phyloP scores from a whole-genome alignment of 2,329 filamentous ascomycete genomes.

The Fusarium mexicanum region DNA sequence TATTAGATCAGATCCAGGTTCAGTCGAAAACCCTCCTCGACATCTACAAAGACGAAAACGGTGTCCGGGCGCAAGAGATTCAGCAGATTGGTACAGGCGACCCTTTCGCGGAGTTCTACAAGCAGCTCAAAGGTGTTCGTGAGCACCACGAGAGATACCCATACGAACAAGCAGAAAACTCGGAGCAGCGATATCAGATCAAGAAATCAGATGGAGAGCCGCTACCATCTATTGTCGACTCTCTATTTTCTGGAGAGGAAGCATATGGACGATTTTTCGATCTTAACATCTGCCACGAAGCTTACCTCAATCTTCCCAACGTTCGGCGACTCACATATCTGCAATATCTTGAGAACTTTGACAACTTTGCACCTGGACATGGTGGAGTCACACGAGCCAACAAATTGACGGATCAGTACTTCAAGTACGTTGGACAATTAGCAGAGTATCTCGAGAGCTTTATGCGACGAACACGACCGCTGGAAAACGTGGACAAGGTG shows the following conservation, averaged over 20 bases:
- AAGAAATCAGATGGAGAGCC: slow-evolving; percentile 72
- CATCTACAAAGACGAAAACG: slow-evolving; percentile 84
- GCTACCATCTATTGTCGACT: slow-evolving; percentile 77
- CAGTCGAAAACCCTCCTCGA: slow-evolving; percentile 84
- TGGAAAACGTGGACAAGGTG: slow-evolving; percentile 86
- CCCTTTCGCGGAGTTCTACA: slow-evolving; percentile 90
- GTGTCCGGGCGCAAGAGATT: slow-evolving; percentile 78
- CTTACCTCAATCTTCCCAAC: slow-evolving; percentile 88
- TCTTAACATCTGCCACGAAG: slow-evolving; percentile 82
- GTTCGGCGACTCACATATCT: slow-evolving; percentile 88
- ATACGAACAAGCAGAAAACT: slow-evolving; percentile 93
- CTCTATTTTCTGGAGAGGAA: slow-evolving; percentile 96
- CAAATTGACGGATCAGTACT: slow-evolving; percentile 93
- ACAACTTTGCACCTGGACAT: slow-evolving; percentile 80
- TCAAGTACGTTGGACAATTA: slow-evolving; percentile 84
- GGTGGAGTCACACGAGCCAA: slow-evolving; percentile 80
- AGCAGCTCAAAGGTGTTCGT: slow-evolving; percentile 81
- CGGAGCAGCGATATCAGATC: slow-evolving; percentile 88
- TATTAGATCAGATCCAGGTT: slow-evolving; percentile 85
- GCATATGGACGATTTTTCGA: slow-evolving; percentile 94
- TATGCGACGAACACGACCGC: slow-evolving; percentile 81
- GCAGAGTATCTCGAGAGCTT: slow-evolving; percentile 88
- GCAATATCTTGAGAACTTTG: slow-evolving; percentile 92
- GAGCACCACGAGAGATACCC: slow-evolving; percentile 91
- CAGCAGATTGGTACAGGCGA: slow-evolving; percentile 86